Percentiles rank a stretch among this genome's conserved stretches.
Conservation (phyloP, 176 grass and related monocot species). For the Paspalum notatum region DNA sequence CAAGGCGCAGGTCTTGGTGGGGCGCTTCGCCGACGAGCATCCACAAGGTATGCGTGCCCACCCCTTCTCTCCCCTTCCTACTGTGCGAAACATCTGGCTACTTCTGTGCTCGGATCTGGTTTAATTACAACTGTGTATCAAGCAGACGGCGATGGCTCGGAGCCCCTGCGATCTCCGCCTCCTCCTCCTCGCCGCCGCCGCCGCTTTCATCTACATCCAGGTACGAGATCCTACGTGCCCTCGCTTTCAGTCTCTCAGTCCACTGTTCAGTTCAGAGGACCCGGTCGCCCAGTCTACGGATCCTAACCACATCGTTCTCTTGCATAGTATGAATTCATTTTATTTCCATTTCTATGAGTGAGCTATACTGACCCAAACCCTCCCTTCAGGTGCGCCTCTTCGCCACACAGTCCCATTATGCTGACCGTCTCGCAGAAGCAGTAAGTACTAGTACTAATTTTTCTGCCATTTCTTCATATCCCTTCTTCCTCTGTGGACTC, state of each 20-base stretch:
- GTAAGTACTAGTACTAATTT: conserved; percentile 46
- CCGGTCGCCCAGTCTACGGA: conserved; percentile 1
- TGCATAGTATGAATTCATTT: neutral
- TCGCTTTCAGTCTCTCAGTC: neutral
- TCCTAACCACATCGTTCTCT: neutral
- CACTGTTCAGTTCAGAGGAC: neutral
- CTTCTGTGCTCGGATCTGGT: too few relatives aligned
- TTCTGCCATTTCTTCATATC: neutral
- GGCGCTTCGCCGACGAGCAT: too few relatives aligned
- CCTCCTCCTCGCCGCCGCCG: conserved; percentile 64
- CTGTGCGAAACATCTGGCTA: too few relatives aligned
- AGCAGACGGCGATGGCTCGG: conserved; percentile 53
- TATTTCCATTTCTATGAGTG: neutral
- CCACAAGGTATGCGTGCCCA: too few relatives aligned
- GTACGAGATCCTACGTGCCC: conserved; percentile 24
- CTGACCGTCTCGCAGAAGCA: conserved; percentile 66
- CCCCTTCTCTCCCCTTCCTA: too few relatives aligned
- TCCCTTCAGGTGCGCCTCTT: conserved; percentile 79
- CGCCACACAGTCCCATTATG: conserved; percentile 71
- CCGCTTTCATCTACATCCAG: conserved; percentile 94
- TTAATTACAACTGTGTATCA: too few relatives aligned
- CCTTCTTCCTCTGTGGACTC: neutral
- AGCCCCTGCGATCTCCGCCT: conserved; percentile 61
- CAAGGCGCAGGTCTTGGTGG: too few relatives aligned
- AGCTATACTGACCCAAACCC: neutral